Evolutionary conservation across 805 yeast genomes (phyloP), one percentile per base, ranked within the genome.

Genomic region (Wickerhamiella musiphila): DNA sequence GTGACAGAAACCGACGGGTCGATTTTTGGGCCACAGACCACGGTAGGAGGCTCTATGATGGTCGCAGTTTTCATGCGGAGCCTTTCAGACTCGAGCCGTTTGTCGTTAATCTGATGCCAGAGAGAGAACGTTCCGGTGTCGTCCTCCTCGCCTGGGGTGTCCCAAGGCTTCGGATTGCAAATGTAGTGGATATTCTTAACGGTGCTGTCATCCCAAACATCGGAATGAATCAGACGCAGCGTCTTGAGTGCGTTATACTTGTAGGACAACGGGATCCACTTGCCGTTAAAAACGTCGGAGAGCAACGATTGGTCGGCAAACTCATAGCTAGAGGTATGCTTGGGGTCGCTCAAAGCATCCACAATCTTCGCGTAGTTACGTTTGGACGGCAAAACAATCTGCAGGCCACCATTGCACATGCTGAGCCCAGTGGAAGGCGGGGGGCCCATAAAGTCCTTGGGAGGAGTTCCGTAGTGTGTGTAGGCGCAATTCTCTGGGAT

Each of bases 141-240:
- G 5, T 48, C 45, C 22, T 40, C 47, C 23, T 43, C 44, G 31
- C 44, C 42, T 6, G 47, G 39, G 18, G 34, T 46, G 26, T 68
- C 63, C 77, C 77, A 70, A 3, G 77, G 77, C 51, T 70, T 70
- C 9, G 76, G 75, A 5, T 63, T 60, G 25, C 70, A 39, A 20
- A 70, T 70, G 44, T 64, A 70, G 48, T 70, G 77, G 26, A 70
- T 56, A 38, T 66, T 68, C 45, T 69, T 70, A 32, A 70, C 70
- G 38, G 57, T 61, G 6, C 51, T 44, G 23, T 56, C 57, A 29
- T 60, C 52, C 66, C 73, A 66, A 18, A 70, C 39, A 13, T 62
- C 60, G 2, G 49, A 14, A 47, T 70, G 77, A 35, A 61, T 47
- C 15, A 37, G 26, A 23, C 51, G 54, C 37, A 70, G 53, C 0